Base-by-base conservation (phyloP, 305 asterid genomes). In the Fraxinus paxiana region DNA sequence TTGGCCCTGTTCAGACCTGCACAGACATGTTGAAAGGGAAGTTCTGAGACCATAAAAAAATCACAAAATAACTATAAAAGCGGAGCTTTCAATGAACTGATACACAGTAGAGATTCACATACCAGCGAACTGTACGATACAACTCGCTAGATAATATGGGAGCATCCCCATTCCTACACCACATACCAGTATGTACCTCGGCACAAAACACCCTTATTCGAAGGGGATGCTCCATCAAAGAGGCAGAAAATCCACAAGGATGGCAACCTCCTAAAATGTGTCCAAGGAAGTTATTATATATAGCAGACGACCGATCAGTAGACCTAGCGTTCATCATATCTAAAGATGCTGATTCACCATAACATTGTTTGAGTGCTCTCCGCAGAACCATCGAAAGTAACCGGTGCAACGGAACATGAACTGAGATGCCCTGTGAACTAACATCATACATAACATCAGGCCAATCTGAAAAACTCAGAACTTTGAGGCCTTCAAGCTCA, bases 201-300 rank as follows among this genome's bases (percentile, higher is more conserved):
- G 98, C 98, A 81, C 98, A 92, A 85, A 96, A 96, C 82, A 94
- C 99, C 89, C 97, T 90, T 85, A 94, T 92, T 81, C 95, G 91
- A 46, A 96, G 88, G 82, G 98, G 97, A 89, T 96, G 98, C 88
- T 96, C 99, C 99, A 96, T 92, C 73, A 92, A 89, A 79, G 86
- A 90, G 73, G 95, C 94, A 84, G 99, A 92, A 89, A 96, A 94
- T 51, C 99, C 98, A 83, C 83, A 76, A 76, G 98, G 98, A 85
- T 94, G 97, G 84, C 94, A 91, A 78, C 98, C 97, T 75, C 92
- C 95, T 85, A 96, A 85, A 79, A 96, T 87, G 65, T 87, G 91
- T 88, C 90, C 89, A 85, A 96, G 90, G 80, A 94, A 94, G 80
- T 92, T 92, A 38, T 80, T 84, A 51, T 79, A 34, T 70, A 80